Evolutionary conservation across 2,329 filamentous ascomycete species (phyloP), one percentile per base, ranked within the genome.

Genomic region (Emmonsia crescens): DNA sequence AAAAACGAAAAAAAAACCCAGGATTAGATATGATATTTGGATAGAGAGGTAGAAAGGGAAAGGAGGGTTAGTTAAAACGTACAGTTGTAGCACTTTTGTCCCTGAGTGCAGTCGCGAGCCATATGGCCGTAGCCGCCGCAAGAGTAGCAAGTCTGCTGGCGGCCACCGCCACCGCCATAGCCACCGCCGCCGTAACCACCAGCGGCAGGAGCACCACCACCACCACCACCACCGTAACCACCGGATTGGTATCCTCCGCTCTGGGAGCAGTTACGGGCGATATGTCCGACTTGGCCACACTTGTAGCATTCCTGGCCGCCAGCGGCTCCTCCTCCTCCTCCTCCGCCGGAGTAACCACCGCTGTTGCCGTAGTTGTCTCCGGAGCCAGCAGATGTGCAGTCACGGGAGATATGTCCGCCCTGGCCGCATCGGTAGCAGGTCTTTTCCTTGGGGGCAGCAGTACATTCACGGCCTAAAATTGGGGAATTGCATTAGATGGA

Each of bases 21-120:
- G 40, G 44, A n/a, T 36, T 21, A 33, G 27, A 31, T 51, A 31
- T 31, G 16, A 51, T 8, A 31, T 31, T 51, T 51, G 21, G 1
- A 2, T 29, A 31, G 48, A 31, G 24, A 31, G 24, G n/a, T 14
- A 49, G 21, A 21, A 10, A 24, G 21, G 52, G 46, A 46, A 44
- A 33, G 2, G 14, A 16, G 6, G 19, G 6, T 8, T 19, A 10
- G 9, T 54, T 54, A 9, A 44, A 21, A 74, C 82, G 74, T 74
- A 86, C 94, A 97, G 86, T 96, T 96, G 87, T 97, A 99, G 88
- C 94, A 99, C 84, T 97, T 97, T 83, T 95, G 93, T 72, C 94
- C 94, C 78, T 97, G 95, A 71, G 93, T 95, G 80, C 94, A 99
- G 80, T 97, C 94, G 83, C 92, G 89, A 74, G 89, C 92, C 89